These are phyloP conservation scores for Astrothelium subdiscretum DNA, from an alignment of 495 filamentous ascomycete species.

Conservation along the genomic window DNA sequence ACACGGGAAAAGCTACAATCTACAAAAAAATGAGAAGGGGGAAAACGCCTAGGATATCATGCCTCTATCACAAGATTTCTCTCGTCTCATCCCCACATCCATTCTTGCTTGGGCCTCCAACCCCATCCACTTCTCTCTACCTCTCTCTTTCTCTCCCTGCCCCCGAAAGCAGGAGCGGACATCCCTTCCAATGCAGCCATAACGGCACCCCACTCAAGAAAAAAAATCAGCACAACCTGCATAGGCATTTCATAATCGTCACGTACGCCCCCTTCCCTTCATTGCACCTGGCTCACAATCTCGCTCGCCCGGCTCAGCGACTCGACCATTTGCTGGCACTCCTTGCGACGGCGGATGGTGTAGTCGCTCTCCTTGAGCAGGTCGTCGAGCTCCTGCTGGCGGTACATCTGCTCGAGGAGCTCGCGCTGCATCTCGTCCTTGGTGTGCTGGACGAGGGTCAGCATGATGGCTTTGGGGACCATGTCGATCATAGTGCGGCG, in stretches of 20 bases:
- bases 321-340: constrained; percentile 99
- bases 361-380: constrained; percentile 97
- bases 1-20: neutral
- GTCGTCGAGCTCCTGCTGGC: constrained; percentile 76
- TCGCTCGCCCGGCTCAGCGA: constrained; percentile 76
- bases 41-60: constrained; percentile 1
- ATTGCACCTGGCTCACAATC: constrained; percentile 96
- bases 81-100: neutral
- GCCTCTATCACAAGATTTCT: neutral
- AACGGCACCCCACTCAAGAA: too few species aligned
- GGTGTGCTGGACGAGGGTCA: constrained; percentile 82
- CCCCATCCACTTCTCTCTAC: neutral
- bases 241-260: neutral
- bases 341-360: constrained; percentile 87
- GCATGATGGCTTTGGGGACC: constrained; percentile 99
- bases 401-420: constrained; percentile 96
- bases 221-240: too few species aligned
- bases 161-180: too few species aligned
- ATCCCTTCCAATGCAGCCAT: too few species aligned
- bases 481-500: constrained; percentile 98
- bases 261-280: constrained; percentile 14
- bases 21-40: neutral
- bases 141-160: neutral
- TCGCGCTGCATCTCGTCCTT: constrained; percentile 99
- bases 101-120: neutral